These are phyloP conservation scores for Cyphellophora attinorum DNA, from an alignment of 2,329 filamentous ascomycete genomes.

Conservation along the genomic window DNA sequence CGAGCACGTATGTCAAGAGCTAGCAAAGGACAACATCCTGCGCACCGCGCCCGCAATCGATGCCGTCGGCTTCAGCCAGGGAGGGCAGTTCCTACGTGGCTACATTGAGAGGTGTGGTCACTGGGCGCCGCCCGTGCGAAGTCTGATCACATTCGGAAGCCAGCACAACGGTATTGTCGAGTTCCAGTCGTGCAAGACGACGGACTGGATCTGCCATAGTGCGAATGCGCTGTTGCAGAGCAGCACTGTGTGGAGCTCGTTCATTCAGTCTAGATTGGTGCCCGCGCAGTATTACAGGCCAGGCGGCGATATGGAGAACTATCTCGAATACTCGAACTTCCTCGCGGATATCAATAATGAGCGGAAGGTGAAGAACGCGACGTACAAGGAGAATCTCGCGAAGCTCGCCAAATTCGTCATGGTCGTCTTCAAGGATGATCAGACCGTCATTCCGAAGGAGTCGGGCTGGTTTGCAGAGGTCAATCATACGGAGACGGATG, in stretches of 20 bases:
- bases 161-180: conserved; percentile 87
- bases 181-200: conserved; percentile 62
- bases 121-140: conserved; percentile 55
- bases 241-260: conserved; percentile 64
- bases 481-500: conserved; percentile 52
- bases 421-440: conserved; percentile 82
- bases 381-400: conserved; percentile 63
- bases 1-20: conserved; percentile 63
- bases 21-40: conserved; percentile 68
- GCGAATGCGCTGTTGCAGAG: conserved; percentile 68
- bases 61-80: conserved; percentile 89
- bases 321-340: conserved; percentile 75
- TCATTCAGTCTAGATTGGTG: conserved; percentile 71
- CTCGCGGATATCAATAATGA: conserved; percentile 97
- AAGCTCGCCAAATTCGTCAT: conserved; percentile 70
- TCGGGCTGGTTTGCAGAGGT: conserved; percentile 85
- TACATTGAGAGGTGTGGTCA: conserved; percentile 80
- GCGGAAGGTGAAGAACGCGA: conserved; percentile 59
- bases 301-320: conserved; percentile 55
- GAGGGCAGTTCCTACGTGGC: conserved; percentile 87
- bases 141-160: conserved; percentile 77
- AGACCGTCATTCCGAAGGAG: conserved; percentile 80
- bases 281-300: conserved; percentile 93
- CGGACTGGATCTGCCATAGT: conserved; percentile 71
- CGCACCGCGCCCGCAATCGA: conserved; percentile 76